Evolutionary conservation across 305 asterid genomes (phyloP).

Genomic region (Ruellia speciosa): DNA sequence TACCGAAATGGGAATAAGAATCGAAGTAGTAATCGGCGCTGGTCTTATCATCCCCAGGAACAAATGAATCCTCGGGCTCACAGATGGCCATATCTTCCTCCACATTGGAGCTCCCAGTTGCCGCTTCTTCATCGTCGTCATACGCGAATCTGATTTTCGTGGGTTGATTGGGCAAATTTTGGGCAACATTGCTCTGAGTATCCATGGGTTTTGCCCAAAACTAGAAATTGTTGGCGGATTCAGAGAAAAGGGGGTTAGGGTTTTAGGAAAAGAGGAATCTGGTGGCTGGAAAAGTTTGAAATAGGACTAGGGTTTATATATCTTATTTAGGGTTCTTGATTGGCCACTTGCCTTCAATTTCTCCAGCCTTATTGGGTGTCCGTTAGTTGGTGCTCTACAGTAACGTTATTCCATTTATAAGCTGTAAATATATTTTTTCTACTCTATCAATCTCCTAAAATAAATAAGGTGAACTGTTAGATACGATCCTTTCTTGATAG

Average conservation of each 20-base stretch:
- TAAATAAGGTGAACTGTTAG: no score
- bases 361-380: no score
- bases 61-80: slow-evolving; percentile 35
- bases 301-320: background rate
- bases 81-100: slow-evolving; percentile 60
- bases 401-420: no score
- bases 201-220: slow-evolving; percentile 20
- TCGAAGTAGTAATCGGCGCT: slow-evolving; percentile 97
- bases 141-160: slow-evolving; percentile 51
- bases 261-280: background rate
- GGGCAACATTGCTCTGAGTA: slow-evolving; percentile 11
- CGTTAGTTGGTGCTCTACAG: no score
- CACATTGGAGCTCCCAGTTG: slow-evolving; percentile 54
- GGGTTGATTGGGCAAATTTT: slow-evolving; percentile 18
- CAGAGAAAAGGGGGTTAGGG: background rate
- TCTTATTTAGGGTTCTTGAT: no score
- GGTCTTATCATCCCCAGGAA: slow-evolving; percentile 54
- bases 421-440: no score
- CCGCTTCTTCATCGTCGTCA: slow-evolving; percentile 53
- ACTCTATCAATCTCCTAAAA: no score
- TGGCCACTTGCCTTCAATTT: no score
- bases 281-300: background rate
- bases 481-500: no score
- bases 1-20: slow-evolving; percentile 93
- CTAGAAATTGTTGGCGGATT: background rate